Evolutionary conservation across 306 rosid genomes (phyloP).

Genomic region (Sicyos baderoa): DNA sequence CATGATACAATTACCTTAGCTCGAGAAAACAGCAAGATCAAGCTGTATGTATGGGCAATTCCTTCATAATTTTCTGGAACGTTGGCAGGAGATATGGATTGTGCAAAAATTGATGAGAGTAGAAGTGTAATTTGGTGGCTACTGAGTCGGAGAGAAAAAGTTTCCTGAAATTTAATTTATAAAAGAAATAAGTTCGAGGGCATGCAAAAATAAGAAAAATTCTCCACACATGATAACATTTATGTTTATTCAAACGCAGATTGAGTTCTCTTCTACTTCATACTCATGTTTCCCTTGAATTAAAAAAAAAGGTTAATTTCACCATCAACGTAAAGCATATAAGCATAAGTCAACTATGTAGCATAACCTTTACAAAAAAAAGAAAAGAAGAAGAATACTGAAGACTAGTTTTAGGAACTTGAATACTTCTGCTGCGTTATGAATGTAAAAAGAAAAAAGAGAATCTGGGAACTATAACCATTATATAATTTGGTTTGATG

Average conservation of each 20-base stretch:
- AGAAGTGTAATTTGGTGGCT: constrained; percentile 64
- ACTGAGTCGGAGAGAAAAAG: constrained; percentile 50
- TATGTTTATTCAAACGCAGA: background rate
- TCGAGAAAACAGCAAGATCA: constrained; percentile 66
- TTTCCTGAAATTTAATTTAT: constrained; percentile 41
- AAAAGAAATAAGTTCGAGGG: background rate
- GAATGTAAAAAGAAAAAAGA: too few relatives aligned
- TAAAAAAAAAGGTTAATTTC: background rate
- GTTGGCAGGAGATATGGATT: constrained; percentile 64
- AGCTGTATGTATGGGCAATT: constrained; percentile 70
- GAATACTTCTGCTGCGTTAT: background rate
- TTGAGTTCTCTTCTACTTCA: background rate
- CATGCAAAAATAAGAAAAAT: background rate
- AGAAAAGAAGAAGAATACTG: background rate
- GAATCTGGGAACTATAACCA: background rate
- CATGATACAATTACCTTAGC: constrained; percentile 49
- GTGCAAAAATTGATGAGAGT: constrained; percentile 78
- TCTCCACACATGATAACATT: background rate
- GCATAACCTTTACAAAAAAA: background rate
- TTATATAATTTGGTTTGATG: background rate
- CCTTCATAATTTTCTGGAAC: constrained; percentile 87
- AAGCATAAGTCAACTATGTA: background rate
- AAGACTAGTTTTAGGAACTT: background rate
- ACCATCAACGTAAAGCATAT: constrained; percentile 1
- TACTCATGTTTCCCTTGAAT: background rate